Percentiles rank a stretch among this genome's conserved stretches.
Evolutionary conservation across 768 basidiomycete species (phyloP).

Genomic region (Lactifluus pinguis): DNA sequence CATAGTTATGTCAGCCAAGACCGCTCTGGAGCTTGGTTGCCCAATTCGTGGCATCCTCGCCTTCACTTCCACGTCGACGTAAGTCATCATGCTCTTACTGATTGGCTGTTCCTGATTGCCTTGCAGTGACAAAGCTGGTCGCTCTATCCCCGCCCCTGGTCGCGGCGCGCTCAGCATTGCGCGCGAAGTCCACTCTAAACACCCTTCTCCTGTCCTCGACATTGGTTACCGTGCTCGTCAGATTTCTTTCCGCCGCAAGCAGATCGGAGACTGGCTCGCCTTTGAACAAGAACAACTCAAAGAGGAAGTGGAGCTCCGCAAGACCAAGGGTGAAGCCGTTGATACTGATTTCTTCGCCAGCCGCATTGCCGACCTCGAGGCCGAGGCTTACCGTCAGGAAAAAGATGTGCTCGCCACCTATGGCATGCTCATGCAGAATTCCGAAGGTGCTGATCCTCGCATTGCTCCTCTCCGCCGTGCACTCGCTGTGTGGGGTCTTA

Average conservation of each 20-base stretch:
- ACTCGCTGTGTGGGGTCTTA: conserved; percentile 93
- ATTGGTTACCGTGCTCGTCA: conserved; percentile 88
- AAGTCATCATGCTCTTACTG: conserved; percentile 26
- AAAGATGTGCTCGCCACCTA: conserved; percentile 87
- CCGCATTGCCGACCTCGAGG: conserved; percentile 78
- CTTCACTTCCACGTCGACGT: conserved; percentile 96
- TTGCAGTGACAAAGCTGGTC: conserved; percentile 90
- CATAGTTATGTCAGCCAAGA: conserved; percentile 94
- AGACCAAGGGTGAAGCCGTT: conserved; percentile 39
- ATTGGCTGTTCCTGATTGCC: neutral
- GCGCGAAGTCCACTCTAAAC: conserved; percentile 70
- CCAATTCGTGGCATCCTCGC: conserved; percentile 91
- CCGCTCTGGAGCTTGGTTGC: conserved; percentile 87
- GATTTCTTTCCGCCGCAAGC: conserved; percentile 87
- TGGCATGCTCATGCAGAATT: conserved; percentile 61
- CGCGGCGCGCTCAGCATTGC: conserved; percentile 87
- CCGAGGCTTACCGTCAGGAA: conserved; percentile 87
- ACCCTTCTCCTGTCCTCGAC: conserved; percentile 73
- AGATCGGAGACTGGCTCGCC: conserved; percentile 89
- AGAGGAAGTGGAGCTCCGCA: conserved; percentile 61
- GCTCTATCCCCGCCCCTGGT: conserved; percentile 95
- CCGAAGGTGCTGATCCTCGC: conserved; percentile 70
- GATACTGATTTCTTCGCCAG: conserved; percentile 66
- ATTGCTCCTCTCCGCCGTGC: conserved; percentile 91
- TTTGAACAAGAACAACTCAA: conserved; percentile 83